Evolutionary conservation across 345 rosid genomes (phyloP).

Genomic region (Boechera retrofracta): DNA sequence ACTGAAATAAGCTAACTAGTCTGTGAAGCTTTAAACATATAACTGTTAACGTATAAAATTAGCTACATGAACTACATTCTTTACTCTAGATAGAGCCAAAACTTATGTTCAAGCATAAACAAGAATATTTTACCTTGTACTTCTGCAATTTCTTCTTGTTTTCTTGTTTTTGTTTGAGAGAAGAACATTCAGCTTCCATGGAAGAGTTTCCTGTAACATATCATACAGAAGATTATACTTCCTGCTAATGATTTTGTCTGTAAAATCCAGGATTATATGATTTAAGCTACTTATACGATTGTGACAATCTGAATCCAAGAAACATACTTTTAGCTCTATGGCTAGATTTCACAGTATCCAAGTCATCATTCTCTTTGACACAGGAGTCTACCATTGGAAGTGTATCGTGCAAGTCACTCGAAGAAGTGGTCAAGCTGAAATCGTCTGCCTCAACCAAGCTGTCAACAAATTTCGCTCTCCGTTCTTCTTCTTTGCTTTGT

Average conservation of each 20-base stretch:
- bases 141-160: conserved; percentile 60
- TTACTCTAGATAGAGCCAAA: neutral
- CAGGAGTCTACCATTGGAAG: conserved; percentile 44
- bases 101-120: conserved; percentile 9
- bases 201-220: conserved; percentile 49
- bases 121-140: conserved; percentile 63
- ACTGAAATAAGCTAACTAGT: conserved; percentile 1
- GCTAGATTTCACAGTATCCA: conserved; percentile 45
- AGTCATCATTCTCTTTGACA: conserved; percentile 46
- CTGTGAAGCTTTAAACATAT: conserved; percentile 10
- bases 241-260: conserved; percentile 20
- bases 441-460: conserved; percentile 58
- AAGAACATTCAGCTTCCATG: conserved; percentile 60
- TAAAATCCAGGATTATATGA: neutral
- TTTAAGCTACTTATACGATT: neutral
- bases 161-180: conserved; percentile 64
- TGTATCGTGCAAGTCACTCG: conserved; percentile 34
- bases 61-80: conserved; percentile 16
- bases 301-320: conserved; percentile 1
- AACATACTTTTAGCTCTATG: conserved; percentile 56
- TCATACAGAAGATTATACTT: neutral
- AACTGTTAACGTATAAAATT: neutral
- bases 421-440: conserved; percentile 45
- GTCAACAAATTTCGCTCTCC: conserved; percentile 81
- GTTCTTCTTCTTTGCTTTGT: conserved; percentile 59